Evolutionary conservation across 2,329 filamentous ascomycete species (phyloP), one percentile per base, ranked within the genome.

Genomic region (Ilyonectria destructans): DNA sequence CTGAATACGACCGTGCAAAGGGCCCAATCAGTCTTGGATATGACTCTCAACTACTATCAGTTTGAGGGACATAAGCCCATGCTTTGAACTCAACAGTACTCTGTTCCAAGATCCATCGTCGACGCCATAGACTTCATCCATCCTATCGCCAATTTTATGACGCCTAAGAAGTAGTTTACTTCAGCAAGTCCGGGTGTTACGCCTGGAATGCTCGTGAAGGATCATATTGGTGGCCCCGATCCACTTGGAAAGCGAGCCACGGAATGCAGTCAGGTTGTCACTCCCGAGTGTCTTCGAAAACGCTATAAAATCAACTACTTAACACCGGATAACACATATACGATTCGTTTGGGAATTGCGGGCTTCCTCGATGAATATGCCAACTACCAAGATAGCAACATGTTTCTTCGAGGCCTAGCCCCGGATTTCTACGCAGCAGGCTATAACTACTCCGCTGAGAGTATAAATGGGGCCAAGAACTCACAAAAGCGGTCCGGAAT

Each of bases 351-450:
- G 54, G 86, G 82, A 40, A 78, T 88, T 23, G 84, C 85, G 1
- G 85, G 86, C 6, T 87, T 87, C 74, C 80, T 87, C 0, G 84
- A 85, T n/a, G 77, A 88, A 70, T 84, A 82, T 70, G 81, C 83
- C 72, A 84, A 83, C 70, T 80, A 84, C 63, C 62, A 75, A 4
- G 86, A 88, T 70, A 78, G 83, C 6, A 58, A 75, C 13, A 63
- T 74, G 2, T 87, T 85, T 64, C 76, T 85, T 23, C 67, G 73
- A 26, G 74, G 72, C 4, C 77, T 81, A 56, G 75, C 78, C 1
- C 81, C 84, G 3, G 75, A 79, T 5, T 77, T 85, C 21, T 74
- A 78, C n/a, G 68, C 74, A 4, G 72, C 78, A 4, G 71, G 73
- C 2, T 82, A 81, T 74, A 84, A 83, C 72, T 83, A 84, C 67